These are phyloP conservation scores for Candida gigantensis DNA, from an alignment of 1,139 yeast genomes.

Conservation along the genomic window DNA sequence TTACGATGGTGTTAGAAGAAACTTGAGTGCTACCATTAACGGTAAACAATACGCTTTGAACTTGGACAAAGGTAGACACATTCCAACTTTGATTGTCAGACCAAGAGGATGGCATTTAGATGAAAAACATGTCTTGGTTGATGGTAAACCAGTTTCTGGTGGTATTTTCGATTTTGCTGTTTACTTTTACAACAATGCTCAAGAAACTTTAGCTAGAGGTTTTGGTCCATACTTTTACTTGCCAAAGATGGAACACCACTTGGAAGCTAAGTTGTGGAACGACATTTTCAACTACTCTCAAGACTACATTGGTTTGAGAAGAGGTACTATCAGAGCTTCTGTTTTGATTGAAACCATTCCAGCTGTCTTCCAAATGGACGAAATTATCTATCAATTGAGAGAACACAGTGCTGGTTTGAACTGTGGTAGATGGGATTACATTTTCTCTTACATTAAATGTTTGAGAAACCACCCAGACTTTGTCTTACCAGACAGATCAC, in stretches of 20 bases:
- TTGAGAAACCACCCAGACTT: constrained; percentile 55
- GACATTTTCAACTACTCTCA: constrained; percentile 71
- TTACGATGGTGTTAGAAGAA: constrained; percentile 80
- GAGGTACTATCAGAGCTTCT: constrained; percentile 80
- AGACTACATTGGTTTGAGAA: constrained; percentile 62
- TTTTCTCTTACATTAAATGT: constrained; percentile 70
- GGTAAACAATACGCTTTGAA: constrained; percentile 66
- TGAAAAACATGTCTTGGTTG: constrained; percentile 71
- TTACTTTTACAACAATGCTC: constrained; percentile 74
- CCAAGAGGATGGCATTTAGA: constrained; percentile 88
- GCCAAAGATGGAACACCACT: constrained; percentile 80
- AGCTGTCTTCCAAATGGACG: constrained; percentile 82
- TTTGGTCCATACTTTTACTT: constrained; percentile 77
- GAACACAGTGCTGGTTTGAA: constrained; percentile 76
- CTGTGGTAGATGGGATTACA: constrained; percentile 86
- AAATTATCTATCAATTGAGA: constrained; percentile 73
- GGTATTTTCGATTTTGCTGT: constrained; percentile 77
- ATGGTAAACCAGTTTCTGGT: constrained; percentile 75
- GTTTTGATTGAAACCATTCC: constrained; percentile 75
- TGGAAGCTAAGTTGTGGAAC: constrained; percentile 79
- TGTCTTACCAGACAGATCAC: constrained; percentile 70
- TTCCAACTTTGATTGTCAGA: constrained; percentile 78
- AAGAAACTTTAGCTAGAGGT: constrained; percentile 59
- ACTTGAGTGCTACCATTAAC: constrained; percentile 56
- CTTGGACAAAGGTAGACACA: constrained; percentile 39